A percentile compares a stretch with the other conserved stretches of the same genome.
Evolutionary conservation across 495 filamentous ascomycete species (phyloP).

Genomic region (Neurospora hispaniola): DNA sequence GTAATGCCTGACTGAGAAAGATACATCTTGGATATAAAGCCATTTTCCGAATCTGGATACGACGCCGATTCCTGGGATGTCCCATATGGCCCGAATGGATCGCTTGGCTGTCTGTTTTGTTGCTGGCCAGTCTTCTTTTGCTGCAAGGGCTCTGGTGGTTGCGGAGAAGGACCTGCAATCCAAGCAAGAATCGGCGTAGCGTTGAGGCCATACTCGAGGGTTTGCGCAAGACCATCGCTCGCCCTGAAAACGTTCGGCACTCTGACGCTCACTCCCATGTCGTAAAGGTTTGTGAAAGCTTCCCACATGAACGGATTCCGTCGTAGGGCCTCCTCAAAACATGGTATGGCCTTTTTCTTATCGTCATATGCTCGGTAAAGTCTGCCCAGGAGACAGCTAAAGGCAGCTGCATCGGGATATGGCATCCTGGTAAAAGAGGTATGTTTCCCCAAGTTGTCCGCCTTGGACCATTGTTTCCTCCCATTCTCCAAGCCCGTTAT

Average conservation of each 20-base stretch:
- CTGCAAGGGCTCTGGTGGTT: constrained; percentile 21
- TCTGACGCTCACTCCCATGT: constrained; percentile 61
- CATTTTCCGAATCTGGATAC: constrained; percentile 20
- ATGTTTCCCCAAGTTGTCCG: constrained; percentile 60
- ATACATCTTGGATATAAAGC: constrained; percentile 31
- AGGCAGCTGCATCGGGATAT: constrained; percentile 74
- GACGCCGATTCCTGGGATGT: background rate
- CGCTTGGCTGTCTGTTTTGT: constrained; percentile 20
- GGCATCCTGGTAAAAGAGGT: constrained; percentile 61
- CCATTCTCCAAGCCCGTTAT: constrained; percentile 69
- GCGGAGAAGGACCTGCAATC: constrained; percentile 16
- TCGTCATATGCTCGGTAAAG: constrained; percentile 74
- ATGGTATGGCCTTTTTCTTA: constrained; percentile 65
- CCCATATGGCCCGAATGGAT: constrained; percentile 33
- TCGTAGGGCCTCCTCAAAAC: constrained; percentile 80
- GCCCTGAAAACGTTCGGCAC: constrained; percentile 79
- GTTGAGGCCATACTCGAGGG: constrained; percentile 23
- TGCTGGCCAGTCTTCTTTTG: constrained; percentile 17
- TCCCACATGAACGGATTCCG: constrained; percentile 97
- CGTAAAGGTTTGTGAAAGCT: constrained; percentile 68
- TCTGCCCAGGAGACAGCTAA: constrained; percentile 73
- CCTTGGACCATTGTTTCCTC: constrained; percentile 56
- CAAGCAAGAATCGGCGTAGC: constrained; percentile 14
- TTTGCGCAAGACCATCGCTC: constrained; percentile 36
- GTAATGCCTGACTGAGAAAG: constrained; percentile 27